Percentiles rank a stretch among this genome's conserved stretches.
These are phyloP conservation scores for Pichia deserticola DNA, from an alignment of 805 yeast species.

Conservation along the genomic window DNA sequence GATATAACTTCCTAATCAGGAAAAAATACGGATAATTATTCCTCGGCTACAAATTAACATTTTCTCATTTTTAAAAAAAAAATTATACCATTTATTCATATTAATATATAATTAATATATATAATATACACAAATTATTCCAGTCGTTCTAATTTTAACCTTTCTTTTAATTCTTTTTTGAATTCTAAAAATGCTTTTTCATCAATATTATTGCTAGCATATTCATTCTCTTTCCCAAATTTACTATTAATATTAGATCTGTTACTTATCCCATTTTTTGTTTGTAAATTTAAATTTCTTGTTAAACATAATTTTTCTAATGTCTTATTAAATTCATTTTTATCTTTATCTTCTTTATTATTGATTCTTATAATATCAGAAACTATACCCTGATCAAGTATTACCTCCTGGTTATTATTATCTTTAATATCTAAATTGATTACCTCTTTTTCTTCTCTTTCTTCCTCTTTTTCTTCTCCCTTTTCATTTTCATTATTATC, in stretches of 20 bases:
- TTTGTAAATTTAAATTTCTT: not conserved
- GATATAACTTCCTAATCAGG: not conserved
- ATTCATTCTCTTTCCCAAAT: not conserved
- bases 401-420: not conserved
- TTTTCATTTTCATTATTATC: constrained; percentile 3
- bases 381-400: no score
- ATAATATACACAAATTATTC: not conserved
- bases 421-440: not conserved
- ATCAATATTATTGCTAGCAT: not conserved
- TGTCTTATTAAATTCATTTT: constrained; percentile 3
- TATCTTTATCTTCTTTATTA: not conserved
- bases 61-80: not conserved
- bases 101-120: not conserved
- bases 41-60: no score
- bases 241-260: not conserved
- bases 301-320: constrained; percentile 3
- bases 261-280: not conserved
- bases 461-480: no score
- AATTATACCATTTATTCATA: not conserved
- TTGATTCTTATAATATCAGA: no score
- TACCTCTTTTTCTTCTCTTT: no score
- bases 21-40: not conserved
- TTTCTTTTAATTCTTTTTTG: constrained; percentile 16
- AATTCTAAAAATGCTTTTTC: constrained; percentile 8
- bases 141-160: constrained; percentile 13